A percentile compares a stretch with the other conserved stretches of the same genome.
phyloP scores from a whole-genome alignment of 805 yeast species.

The Saccharomyces paradoxus region DNA sequence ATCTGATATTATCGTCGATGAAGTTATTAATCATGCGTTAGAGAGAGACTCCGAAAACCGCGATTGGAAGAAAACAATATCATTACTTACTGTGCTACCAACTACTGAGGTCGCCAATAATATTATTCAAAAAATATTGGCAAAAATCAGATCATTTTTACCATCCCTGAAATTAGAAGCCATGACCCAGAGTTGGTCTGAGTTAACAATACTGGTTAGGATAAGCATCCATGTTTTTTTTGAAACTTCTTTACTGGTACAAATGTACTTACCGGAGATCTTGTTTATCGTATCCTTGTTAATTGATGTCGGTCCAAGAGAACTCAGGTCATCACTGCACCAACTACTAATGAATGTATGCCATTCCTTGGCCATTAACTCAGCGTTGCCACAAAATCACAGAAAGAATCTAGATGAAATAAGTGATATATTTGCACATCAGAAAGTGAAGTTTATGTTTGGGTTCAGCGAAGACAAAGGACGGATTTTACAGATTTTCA shows the following conservation, averaged over 20 bases:
- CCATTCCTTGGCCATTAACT: slow-evolving; percentile 58
- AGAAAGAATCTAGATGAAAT: slow-evolving; percentile 39
- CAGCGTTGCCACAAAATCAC: slow-evolving; percentile 37
- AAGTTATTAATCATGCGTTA: slow-evolving; percentile 62
- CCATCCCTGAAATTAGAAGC: slow-evolving; percentile 36
- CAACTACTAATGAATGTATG: slow-evolving; percentile 57
- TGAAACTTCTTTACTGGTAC: slow-evolving; percentile 55
- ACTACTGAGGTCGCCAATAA: slow-evolving; percentile 66
- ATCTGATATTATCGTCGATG: slow-evolving; percentile 55
- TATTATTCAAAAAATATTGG: slow-evolving; percentile 49
- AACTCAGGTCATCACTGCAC: slow-evolving; percentile 54
- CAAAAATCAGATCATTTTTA: slow-evolving; percentile 43
- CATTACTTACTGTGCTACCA: slow-evolving; percentile 57
- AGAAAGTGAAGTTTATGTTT: slow-evolving; percentile 58
- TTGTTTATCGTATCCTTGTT: slow-evolving; percentile 57
- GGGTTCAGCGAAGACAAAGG: slow-evolving; percentile 54
- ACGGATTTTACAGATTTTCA: slow-evolving; percentile 29
- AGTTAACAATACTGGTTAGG: slow-evolving; percentile 58
- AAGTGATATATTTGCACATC: slow-evolving; percentile 39
- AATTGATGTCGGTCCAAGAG: slow-evolving; percentile 41
- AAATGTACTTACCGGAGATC: slow-evolving; percentile 62
- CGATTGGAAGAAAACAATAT: slow-evolving; percentile 55
- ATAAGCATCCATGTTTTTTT: slow-evolving; percentile 60
- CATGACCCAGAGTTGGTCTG: slow-evolving; percentile 55
- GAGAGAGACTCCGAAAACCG: slow-evolving; percentile 72